Base-by-base conservation (phyloP, 495 filamentous ascomycete species). In the Daldinia concentrica region DNA sequence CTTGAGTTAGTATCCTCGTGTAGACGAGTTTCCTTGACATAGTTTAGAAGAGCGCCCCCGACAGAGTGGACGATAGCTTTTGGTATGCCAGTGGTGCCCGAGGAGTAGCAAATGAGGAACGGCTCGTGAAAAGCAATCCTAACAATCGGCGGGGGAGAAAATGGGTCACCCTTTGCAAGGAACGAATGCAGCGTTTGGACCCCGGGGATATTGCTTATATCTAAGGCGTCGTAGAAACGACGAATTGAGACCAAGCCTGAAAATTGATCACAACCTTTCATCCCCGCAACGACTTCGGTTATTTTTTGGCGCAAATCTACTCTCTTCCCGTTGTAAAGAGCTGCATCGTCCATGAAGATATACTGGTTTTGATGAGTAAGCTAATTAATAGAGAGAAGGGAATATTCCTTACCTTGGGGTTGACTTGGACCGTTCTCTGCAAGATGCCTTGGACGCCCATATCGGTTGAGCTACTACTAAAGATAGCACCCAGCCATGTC, bases 391-490 rank as follows among this genome's bases (percentile, higher is more conserved):
- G 30, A 63, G 6, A 41, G 51, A 32, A 19, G 0, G 9, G 14
- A 19, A 27, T 22, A 6, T 14, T 5, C 19, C 71, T 30, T 68
- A 82, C 79, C 76, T 85, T 84, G 34, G 91, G 92, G 74, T 89
- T 82, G 41, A 94, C 86, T 80, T 94, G 91, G 51, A 88, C 77
- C 58, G 92, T 78, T 26, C 92, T 82, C 78, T 94, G 90, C 69
- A 95, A 74, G 9, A 95, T 87, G 0, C 92, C 92, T 72, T 90
- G 89, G 36, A 88, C 87, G 0, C 91, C 91, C 85, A 92, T 94
- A 81, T 95, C 92, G 1, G 92, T 94, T 27, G 89, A 91, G 51
- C 85, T 88, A 52, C 86, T 89, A 37, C 86, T 89, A 73, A 93
- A 93, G 17, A 95, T 77, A 14, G 84, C 92, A 0, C 92, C 92